Evolutionary conservation across 176 grass and related monocot species (phyloP).

Genomic region (Aegilops tauschii): DNA sequence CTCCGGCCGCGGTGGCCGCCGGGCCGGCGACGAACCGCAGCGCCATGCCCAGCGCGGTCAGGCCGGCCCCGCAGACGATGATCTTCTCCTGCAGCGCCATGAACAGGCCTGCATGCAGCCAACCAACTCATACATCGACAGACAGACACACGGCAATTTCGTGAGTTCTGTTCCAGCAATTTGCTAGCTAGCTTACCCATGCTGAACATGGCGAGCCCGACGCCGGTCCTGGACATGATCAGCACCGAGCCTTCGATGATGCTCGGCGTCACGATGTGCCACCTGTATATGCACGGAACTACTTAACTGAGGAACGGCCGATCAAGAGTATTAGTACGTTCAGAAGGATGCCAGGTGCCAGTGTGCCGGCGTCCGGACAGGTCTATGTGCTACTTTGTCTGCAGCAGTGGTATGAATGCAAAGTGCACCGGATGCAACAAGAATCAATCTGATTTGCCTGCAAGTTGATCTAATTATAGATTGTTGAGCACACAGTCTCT

Average conservation of each 20-base stretch:
- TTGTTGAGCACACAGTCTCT: background rate
- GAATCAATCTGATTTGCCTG: background rate
- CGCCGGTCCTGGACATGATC: conserved; percentile 76
- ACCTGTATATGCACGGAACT: conserved; percentile 28
- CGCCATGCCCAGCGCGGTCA: conserved; percentile 57
- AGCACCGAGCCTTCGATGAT: conserved; percentile 70
- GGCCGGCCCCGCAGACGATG: conserved; percentile 51
- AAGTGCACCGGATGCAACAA: too few species aligned
- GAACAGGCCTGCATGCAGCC: conserved; percentile 54
- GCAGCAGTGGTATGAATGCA: too few species aligned
- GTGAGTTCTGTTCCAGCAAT: background rate
- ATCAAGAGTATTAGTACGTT: background rate
- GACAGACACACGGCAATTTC: too few species aligned
- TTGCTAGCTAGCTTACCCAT: conserved; percentile 46
- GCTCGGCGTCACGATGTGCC: conserved; percentile 72
- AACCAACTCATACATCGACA: too few species aligned
- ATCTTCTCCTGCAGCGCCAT: conserved; percentile 89
- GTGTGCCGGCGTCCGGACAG: background rate
- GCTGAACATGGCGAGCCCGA: conserved; percentile 85
- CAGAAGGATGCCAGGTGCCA: background rate
- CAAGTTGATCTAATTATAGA: background rate
- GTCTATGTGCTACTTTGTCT: too few species aligned
- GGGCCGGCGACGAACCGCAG: conserved; percentile 73
- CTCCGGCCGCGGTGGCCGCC: conserved; percentile 41
- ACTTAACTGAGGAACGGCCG: background rate